Evolutionary conservation across 495 filamentous ascomycete genomes (phyloP).

Genomic region (Glonium stellatum): DNA sequence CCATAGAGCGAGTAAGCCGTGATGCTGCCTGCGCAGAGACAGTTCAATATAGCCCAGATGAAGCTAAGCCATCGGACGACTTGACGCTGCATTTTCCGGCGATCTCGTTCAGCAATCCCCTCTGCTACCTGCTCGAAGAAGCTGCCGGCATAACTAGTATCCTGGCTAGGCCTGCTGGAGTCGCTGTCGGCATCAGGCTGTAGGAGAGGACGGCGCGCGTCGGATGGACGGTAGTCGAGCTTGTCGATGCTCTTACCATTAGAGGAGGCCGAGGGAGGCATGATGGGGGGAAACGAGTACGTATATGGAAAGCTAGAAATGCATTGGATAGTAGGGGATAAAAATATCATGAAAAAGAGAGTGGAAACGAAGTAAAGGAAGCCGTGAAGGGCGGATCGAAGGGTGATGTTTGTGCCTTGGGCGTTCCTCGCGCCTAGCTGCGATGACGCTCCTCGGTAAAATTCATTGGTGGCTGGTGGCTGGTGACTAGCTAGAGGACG

Average conservation of each 20-base stretch:
- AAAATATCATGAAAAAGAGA: background rate
- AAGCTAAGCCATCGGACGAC: constrained; percentile 51
- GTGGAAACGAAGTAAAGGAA: background rate
- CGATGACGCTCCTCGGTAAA: constrained; percentile 3
- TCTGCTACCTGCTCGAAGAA: constrained; percentile 56
- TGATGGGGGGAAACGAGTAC: background rate
- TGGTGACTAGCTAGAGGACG: too few relatives aligned
- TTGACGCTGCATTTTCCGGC: constrained; percentile 45
- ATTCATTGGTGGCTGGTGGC: background rate
- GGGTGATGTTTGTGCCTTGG: constrained; percentile 7
- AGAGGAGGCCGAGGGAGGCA: background rate
- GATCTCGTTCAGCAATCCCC: constrained; percentile 53
- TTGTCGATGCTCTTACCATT: constrained; percentile 43
- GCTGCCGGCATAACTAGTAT: constrained; percentile 46
- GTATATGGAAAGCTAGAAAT: background rate
- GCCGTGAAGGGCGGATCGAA: constrained; percentile 8
- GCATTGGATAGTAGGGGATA: constrained; percentile 2
- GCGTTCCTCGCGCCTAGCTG: constrained; percentile 2
- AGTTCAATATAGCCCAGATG: constrained; percentile 53
- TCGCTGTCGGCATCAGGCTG: constrained; percentile 34
- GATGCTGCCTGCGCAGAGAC: constrained; percentile 32
- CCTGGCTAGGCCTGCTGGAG: constrained; percentile 25
- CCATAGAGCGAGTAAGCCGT: constrained; percentile 82
- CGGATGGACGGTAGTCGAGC: constrained; percentile 53
- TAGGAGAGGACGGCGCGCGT: constrained; percentile 38